Conservation (phyloP, 1,284 basidiomycete species). For the Sphagnurus paluster region DNA sequence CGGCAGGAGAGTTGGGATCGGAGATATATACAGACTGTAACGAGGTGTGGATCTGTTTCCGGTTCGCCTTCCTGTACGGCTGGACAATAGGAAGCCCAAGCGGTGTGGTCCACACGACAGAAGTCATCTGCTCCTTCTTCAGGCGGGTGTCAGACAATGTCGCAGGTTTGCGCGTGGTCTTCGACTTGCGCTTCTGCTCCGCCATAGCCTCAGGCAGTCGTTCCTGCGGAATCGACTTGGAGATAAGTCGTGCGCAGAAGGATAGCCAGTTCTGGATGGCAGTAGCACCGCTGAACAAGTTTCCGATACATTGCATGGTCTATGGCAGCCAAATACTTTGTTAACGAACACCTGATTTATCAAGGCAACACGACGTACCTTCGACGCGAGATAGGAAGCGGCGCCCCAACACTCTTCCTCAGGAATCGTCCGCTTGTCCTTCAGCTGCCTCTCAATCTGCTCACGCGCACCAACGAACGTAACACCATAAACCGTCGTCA, state of each 20-base stretch:
- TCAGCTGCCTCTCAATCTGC: conserved; percentile 91
- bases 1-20: conserved; percentile 79
- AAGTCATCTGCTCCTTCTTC: conserved; percentile 91
- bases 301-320: conserved; percentile 85
- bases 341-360: neutral
- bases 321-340: conserved; percentile 25
- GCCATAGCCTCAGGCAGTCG: conserved; percentile 59
- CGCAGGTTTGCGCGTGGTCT: conserved; percentile 8
- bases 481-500: conserved; percentile 99
- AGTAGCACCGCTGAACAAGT: conserved; percentile 91
- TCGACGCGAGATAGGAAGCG: conserved; percentile 84
- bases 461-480: conserved; percentile 95
- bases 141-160: conserved; percentile 39
- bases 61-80: conserved; percentile 86
- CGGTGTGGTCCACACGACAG: conserved; percentile 96
- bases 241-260: conserved; percentile 79
- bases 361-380: conserved; percentile 40
- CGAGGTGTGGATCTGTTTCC: conserved; percentile 83
- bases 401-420: conserved; percentile 73
- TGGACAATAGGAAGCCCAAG: conserved; percentile 95
- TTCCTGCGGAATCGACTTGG: conserved; percentile 83
- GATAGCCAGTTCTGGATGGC: conserved; percentile 93
- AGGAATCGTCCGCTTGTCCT: conserved; percentile 74
- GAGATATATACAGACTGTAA: conserved; percentile 93
- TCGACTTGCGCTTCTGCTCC: conserved; percentile 18